phyloP scores from a whole-genome alignment of 2,329 filamentous ascomycete species.

The Thermothelomyces thermophilus region DNA sequence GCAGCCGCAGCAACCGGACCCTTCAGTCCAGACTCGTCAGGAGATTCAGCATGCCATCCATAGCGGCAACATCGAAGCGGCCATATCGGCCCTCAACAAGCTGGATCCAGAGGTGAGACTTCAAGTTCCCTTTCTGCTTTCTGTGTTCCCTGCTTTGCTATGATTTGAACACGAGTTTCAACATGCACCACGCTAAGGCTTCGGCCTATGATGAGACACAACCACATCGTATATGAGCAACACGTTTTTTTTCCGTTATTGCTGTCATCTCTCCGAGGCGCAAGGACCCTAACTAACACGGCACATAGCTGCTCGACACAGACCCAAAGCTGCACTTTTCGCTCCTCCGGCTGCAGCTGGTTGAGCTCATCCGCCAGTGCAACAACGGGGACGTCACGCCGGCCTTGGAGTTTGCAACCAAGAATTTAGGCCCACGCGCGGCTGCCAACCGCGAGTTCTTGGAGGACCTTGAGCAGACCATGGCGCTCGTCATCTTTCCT shows the following conservation, averaged over 20 bases:
- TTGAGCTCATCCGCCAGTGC: slow-evolving; percentile 82
- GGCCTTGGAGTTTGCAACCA: slow-evolving; percentile 80
- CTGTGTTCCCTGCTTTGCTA: slow-evolving; percentile 41
- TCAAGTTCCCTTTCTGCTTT: neutral
- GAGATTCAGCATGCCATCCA: slow-evolving; percentile 82
- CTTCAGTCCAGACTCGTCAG: slow-evolving; percentile 70
- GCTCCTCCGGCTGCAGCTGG: slow-evolving; percentile 80
- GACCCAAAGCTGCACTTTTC: slow-evolving; percentile 83
- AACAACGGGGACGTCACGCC: slow-evolving; percentile 68
- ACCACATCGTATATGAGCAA: slow-evolving; percentile 66
- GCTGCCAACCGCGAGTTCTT: slow-evolving; percentile 76
- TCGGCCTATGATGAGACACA: slow-evolving; percentile 84
- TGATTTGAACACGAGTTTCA: slow-evolving; percentile 89
- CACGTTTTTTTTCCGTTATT: slow-evolving; percentile 30
- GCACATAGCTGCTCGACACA: slow-evolving; percentile 72
- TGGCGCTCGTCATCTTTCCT: slow-evolving; percentile 85
- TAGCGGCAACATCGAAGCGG: slow-evolving; percentile 73
- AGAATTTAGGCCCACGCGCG: slow-evolving; percentile 79
- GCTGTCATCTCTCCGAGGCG: no score
- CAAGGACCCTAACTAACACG: slow-evolving; percentile 26
- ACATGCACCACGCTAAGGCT: slow-evolving; percentile 99
- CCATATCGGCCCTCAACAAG: slow-evolving; percentile 83
- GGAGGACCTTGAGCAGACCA: slow-evolving; percentile 82
- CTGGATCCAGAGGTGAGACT: slow-evolving; percentile 73
- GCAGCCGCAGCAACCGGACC: slow-evolving; percentile 61